Conservation (phyloP, 2,329 filamentous ascomycete genomes). For the Pestalotiopsis sp. region DNA sequence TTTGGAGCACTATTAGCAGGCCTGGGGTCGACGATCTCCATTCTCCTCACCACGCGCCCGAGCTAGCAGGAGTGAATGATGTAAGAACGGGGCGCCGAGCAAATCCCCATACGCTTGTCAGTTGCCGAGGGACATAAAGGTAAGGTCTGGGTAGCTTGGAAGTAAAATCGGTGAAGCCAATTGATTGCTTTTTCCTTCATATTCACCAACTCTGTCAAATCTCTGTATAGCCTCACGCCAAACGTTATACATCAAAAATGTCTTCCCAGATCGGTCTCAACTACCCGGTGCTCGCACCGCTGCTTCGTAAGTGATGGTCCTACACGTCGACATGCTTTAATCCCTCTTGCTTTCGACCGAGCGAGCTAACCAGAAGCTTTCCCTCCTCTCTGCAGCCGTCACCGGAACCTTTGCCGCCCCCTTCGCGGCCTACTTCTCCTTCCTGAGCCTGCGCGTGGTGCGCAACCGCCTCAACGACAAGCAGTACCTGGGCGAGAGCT, state of each 20-base stretch:
- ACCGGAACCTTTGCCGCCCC: constrained; percentile 33
- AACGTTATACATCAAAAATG: background rate
- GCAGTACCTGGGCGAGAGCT: constrained; percentile 30
- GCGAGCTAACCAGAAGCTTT: background rate
- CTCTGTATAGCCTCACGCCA: background rate
- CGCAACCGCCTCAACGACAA: constrained; percentile 26
- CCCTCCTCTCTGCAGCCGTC: constrained; percentile 23
- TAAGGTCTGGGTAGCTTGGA: background rate
- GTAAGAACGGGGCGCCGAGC: background rate
- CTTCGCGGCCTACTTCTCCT: constrained; percentile 33
- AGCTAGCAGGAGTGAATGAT: constrained; percentile 7
- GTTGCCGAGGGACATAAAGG: background rate
- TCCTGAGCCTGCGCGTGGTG: constrained; percentile 31
- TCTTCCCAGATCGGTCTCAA: constrained; percentile 14
- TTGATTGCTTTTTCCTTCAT: background rate
- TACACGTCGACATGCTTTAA: background rate
- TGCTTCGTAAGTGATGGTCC: constrained; percentile 7
- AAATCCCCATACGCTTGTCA: background rate
- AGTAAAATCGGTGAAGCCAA: background rate
- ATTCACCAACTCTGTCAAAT: background rate
- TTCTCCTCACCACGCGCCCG: background rate
- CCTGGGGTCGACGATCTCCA: background rate
- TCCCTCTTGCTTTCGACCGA: background rate
- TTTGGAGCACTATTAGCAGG: too few species aligned
- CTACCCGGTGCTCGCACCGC: constrained; percentile 17